phyloP scores from a whole-genome alignment of 768 basidiomycete genomes.

The Leccinum olivaceopallidum region DNA sequence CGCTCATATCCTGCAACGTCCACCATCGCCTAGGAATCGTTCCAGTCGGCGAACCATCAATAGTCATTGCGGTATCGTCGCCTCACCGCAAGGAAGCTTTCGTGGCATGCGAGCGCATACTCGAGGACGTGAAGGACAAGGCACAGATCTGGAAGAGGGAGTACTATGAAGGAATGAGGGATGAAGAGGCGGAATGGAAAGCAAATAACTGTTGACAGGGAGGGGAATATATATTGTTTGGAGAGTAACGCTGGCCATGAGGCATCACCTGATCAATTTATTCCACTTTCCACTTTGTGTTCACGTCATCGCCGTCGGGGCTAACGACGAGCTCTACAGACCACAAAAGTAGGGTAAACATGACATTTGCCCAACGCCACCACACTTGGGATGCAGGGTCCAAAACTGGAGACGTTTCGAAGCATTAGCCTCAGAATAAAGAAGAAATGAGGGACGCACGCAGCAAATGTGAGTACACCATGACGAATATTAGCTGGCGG shows the following conservation, averaged over 20 bases:
- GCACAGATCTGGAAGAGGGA: constrained; percentile 94
- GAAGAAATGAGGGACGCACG: constrained; percentile 46
- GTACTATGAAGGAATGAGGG: constrained; percentile 71
- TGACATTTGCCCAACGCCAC: constrained; percentile 93
- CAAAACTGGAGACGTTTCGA: constrained; percentile 51
- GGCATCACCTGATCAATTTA: constrained; percentile 16
- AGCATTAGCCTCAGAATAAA: constrained; percentile 2
- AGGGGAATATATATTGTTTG: constrained; percentile 1
- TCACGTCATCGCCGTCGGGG: constrained; percentile 66
- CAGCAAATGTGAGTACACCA: constrained; percentile 84
- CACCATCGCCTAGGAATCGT: constrained; percentile 79
- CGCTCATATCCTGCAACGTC: constrained; percentile 60
- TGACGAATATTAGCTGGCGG: constrained; percentile 80
- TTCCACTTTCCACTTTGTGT: constrained; percentile 81
- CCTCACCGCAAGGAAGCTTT: constrained; percentile 86
- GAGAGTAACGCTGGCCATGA: constrained; percentile 10
- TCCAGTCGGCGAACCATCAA: constrained; percentile 77
- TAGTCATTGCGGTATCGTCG: constrained; percentile 82
- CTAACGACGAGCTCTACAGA: constrained; percentile 78
- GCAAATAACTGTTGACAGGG: constrained; percentile 43
- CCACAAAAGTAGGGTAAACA: constrained; percentile 84
- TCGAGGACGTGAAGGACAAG: constrained; percentile 83
- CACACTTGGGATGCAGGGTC: constrained; percentile 91
- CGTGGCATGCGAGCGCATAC: constrained; percentile 71
- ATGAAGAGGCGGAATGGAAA: constrained; percentile 70